Conservation (phyloP, 1,284 basidiomycete species). For the Phellopilus nigrolimitatus region DNA sequence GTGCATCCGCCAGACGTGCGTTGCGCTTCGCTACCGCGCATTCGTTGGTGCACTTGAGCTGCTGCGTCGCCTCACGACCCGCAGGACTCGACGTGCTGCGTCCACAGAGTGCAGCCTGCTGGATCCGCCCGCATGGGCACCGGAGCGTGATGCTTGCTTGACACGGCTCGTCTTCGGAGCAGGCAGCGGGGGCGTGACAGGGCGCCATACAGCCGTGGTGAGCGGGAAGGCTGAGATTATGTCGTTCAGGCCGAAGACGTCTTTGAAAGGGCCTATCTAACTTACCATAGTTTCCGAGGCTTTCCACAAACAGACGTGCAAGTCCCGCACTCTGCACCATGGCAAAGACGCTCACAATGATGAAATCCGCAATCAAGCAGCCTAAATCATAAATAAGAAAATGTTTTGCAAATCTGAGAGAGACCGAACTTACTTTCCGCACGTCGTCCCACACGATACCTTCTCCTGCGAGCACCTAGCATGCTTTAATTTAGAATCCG, state of each 20-base stretch:
- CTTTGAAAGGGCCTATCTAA: no score
- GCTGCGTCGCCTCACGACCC: slow-evolving; percentile 34
- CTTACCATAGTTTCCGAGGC: slow-evolving; percentile 73
- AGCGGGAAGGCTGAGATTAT: slow-evolving; percentile 42
- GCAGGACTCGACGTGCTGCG: slow-evolving; percentile 43
- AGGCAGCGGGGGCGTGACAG: slow-evolving; percentile 84
- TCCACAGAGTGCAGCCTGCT: slow-evolving; percentile 68
- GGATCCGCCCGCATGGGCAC: slow-evolving; percentile 80
- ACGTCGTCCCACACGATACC: slow-evolving; percentile 76
- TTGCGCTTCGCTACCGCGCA: slow-evolving; percentile 83
- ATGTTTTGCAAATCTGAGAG: slow-evolving; percentile 1
- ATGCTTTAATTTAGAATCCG: not conserved
- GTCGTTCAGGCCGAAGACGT: no score
- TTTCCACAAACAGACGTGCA: slow-evolving; percentile 81
- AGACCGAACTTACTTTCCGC: slow-evolving; percentile 56
- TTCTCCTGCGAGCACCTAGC: slow-evolving; percentile 71
- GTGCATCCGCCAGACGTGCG: slow-evolving; percentile 78
- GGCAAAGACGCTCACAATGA: slow-evolving; percentile 75
- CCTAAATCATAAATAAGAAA: slow-evolving; percentile 29
- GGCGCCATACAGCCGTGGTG: slow-evolving; percentile 67
- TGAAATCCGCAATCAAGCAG: slow-evolving; percentile 82
- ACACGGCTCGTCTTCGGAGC: slow-evolving; percentile 77
- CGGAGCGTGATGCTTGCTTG: slow-evolving; percentile 55
- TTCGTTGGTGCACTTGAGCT: slow-evolving; percentile 76
- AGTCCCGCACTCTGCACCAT: slow-evolving; percentile 70